phyloP scores from a whole-genome alignment of 768 basidiomycete species.

The Lactarius quietus region DNA sequence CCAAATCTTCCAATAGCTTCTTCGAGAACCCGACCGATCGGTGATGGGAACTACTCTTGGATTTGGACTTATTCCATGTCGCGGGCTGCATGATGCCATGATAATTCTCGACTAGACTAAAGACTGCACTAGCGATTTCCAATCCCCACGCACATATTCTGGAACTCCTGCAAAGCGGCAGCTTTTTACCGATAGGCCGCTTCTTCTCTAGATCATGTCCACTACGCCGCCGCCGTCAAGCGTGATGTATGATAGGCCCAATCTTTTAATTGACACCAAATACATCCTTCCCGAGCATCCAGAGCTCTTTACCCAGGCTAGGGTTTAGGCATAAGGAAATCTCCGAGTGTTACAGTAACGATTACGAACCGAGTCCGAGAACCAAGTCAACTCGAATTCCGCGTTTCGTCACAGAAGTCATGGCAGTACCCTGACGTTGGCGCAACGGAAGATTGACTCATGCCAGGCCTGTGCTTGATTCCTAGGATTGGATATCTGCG shows the following conservation, averaged over 20 bases:
- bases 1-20: slow-evolving; percentile 3
- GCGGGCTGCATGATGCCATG: not conserved
- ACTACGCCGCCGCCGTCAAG: not conserved
- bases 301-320: not conserved
- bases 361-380: not conserved
- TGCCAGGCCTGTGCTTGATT: slow-evolving; percentile 2
- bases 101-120: not conserved
- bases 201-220: not conserved
- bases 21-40: slow-evolving; percentile 21
- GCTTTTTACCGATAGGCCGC: not conserved
- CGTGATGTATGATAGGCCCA: not conserved
- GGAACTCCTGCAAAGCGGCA: not conserved
- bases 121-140: not conserved
- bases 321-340: not conserved
- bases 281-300: not conserved
- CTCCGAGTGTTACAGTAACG: not conserved
- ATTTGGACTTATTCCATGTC: not conserved
- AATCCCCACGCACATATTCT: not conserved
- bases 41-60: slow-evolving; percentile 15
- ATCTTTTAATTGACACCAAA: not conserved
- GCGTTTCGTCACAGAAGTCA: slow-evolving; percentile 7
- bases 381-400: not conserved
- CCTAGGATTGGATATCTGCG: slow-evolving; percentile 14
- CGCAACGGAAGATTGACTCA: slow-evolving; percentile 15
- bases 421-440: not conserved